These are phyloP conservation scores for Fraxinus sp. DNA, from an alignment of 305 asterid genomes.

Conservation along the genomic window DNA sequence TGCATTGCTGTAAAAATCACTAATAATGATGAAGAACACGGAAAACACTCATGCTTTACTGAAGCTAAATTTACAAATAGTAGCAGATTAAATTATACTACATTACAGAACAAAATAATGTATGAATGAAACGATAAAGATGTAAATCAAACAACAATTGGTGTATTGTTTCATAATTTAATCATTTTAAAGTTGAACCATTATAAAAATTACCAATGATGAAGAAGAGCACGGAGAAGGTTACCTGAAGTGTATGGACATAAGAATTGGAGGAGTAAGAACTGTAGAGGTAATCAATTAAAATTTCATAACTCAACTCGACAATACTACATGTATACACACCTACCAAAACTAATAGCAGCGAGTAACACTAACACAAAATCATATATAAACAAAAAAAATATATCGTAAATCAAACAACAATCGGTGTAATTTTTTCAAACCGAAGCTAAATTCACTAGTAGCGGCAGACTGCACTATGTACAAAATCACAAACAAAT, in stretches of 20 bases:
- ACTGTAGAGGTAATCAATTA: neutral
- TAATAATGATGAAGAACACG: neutral
- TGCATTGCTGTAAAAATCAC: neutral
- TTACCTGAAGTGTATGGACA: constrained; percentile 16
- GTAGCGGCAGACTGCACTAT: neutral
- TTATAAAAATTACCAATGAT: neutral
- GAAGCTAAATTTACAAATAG: neutral
- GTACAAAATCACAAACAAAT: neutral
- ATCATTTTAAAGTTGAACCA: neutral
- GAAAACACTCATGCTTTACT: neutral
- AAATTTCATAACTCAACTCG: constrained; percentile 28
- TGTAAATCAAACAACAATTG: neutral
- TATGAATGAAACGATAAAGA: neutral
- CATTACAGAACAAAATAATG: neutral
- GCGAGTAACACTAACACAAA: neutral
- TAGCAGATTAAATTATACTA: neutral
- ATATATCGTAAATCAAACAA: neutral
- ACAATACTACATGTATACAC: neutral
- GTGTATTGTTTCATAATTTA: neutral
- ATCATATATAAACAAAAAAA: neutral
- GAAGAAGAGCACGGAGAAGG: neutral
- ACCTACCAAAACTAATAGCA: neutral
- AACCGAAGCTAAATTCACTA: neutral
- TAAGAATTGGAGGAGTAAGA: neutral
- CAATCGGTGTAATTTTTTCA: neutral